These are phyloP conservation scores for Durusdinium trenchii DNA, from an alignment of 73 alveolate genomes.

Conservation along the genomic window DNA sequence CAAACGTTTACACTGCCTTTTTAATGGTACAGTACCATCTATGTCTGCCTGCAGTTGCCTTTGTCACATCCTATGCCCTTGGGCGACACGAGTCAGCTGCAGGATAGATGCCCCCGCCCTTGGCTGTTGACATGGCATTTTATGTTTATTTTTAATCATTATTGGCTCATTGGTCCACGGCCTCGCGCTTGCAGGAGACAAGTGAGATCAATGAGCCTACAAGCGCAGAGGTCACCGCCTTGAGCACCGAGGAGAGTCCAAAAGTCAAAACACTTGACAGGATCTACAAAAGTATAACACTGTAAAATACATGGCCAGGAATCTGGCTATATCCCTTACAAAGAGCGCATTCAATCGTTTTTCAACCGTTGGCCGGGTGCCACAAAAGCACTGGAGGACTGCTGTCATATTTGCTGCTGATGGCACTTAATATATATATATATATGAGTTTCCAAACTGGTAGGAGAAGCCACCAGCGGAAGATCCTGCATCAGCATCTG, in stretches of 20 bases:
- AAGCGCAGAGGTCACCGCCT: not conserved
- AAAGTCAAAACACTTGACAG: not conserved
- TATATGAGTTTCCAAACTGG: not conserved
- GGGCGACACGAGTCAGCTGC: no score
- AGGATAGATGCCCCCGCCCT: no score
- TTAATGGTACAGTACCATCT: no score
- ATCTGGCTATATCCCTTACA: not conserved
- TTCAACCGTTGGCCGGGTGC: slow-evolving; percentile 57
- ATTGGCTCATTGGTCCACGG: not conserved
- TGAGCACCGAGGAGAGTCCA: not conserved
- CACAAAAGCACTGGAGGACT: not conserved
- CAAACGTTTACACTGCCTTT: no score
- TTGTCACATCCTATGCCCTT: no score
- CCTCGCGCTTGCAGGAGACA: not conserved
- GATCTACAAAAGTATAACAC: not conserved
- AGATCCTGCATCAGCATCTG: not conserved
- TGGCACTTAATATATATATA: not conserved
- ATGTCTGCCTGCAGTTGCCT: no score
- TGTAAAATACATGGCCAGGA: slow-evolving; percentile 46
- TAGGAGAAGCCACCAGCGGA: not conserved
- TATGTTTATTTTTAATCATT: not conserved
- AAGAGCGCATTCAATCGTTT: not conserved
- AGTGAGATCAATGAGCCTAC: not conserved
- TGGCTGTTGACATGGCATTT: not conserved
- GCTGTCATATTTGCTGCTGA: not conserved